These are phyloP conservation scores for Chaetomium globosum DNA, from an alignment of 2,329 filamentous ascomycete species.

Conservation along the genomic window DNA sequence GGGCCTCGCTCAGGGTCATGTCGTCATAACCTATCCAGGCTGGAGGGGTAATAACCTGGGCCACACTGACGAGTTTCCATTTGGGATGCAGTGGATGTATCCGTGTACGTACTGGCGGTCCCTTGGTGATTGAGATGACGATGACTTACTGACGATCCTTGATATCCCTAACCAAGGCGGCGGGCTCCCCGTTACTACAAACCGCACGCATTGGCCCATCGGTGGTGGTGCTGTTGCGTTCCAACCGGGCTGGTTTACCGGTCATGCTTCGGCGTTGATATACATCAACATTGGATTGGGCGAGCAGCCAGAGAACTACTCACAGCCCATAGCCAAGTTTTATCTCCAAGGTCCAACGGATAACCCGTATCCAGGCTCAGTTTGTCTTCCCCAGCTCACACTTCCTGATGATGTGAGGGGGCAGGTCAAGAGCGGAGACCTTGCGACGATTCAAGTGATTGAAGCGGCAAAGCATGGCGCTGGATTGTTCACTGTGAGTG, in stretches of 20 bases:
- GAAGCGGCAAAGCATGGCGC: constrained; percentile 24
- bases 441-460: constrained; percentile 25
- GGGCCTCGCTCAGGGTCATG: neutral
- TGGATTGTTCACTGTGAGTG: constrained; percentile 24
- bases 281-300: constrained; percentile 29
- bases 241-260: constrained; percentile 27
- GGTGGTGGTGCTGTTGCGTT: constrained; percentile 23
- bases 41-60: constrained; percentile 12
- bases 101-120: neutral
- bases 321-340: constrained; percentile 18
- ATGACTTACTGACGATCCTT: neutral
- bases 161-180: constrained; percentile 14
- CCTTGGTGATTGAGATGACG: neutral
- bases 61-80: neutral
- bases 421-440: constrained; percentile 19
- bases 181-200: constrained; percentile 20
- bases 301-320: constrained; percentile 23
- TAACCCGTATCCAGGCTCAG: constrained; percentile 20
- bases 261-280: constrained; percentile 22
- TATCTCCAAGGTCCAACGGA: constrained; percentile 20
- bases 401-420: constrained; percentile 17
- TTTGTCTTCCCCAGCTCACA: constrained; percentile 22
- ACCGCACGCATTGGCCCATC: constrained; percentile 26
- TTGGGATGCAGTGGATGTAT: constrained; percentile 15
- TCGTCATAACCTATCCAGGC: constrained; percentile 6